Evolutionary conservation across 352 stramenopile genomes (phyloP).

Genomic region (Poterioochromonas sp.): DNA sequence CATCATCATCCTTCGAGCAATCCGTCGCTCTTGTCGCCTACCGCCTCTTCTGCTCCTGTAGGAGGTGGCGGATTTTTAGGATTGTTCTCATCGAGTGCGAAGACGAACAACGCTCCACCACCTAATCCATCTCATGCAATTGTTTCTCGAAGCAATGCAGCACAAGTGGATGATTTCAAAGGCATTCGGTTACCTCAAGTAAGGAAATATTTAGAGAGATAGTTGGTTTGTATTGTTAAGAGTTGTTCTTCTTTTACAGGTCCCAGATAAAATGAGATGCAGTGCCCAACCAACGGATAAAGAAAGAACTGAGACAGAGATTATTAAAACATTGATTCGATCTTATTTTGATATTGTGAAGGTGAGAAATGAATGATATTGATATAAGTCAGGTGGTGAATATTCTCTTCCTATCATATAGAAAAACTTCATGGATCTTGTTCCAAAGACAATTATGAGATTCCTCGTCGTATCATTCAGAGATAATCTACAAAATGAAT

Average conservation of each 20-base stretch:
- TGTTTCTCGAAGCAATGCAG: too few species aligned
- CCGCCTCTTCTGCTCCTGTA: too few species aligned
- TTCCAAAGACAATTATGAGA: conserved; percentile 99
- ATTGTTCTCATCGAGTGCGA: too few species aligned
- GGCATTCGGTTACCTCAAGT: too few species aligned
- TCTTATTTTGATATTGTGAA: conserved; percentile 97
- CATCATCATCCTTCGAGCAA: conserved; percentile 42
- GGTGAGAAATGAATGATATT: not conserved
- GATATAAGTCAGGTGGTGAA: not conserved
- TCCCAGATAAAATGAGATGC: conserved; percentile 89
- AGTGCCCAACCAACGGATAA: conserved; percentile 85
- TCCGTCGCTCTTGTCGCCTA: too few species aligned
- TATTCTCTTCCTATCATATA: not conserved
- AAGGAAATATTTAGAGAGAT: too few species aligned
- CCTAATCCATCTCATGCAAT: too few species aligned
- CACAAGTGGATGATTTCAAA: too few species aligned
- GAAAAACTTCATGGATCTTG: conserved; percentile 90
- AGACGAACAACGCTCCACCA: too few species aligned
- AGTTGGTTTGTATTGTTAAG: conserved; percentile 37
- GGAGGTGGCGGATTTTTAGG: too few species aligned
- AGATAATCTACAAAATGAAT: conserved; percentile 93
- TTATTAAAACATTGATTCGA: conserved; percentile 92
- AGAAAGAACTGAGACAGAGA: conserved; percentile 91
- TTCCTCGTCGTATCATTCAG: conserved; percentile 83
- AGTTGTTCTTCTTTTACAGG: conserved; percentile 83